Evolutionary conservation across 192 early-diverging fungal species (phyloP).

Genomic region (Funneliformis geosporum): DNA sequence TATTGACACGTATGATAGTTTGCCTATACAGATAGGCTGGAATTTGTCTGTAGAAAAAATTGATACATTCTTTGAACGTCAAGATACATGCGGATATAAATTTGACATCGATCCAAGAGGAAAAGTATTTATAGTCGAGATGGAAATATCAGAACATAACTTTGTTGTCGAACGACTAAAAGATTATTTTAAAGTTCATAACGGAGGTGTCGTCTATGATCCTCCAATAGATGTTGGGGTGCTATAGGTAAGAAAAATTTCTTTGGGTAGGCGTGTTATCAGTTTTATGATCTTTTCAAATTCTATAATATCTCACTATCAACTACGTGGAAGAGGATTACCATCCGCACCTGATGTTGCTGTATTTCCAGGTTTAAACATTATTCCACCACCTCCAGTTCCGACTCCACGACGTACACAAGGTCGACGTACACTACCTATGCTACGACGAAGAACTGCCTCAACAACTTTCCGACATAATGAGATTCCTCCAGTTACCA

Average conservation of each 20-base stretch:
- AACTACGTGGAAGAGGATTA: conserved; percentile 6
- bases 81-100: conserved; percentile 24
- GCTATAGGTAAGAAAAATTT: conserved; percentile 10
- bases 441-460: neutral
- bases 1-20: conserved; percentile 30
- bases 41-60: conserved; percentile 15
- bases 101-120: conserved; percentile 16
- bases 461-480: neutral
- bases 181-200: neutral
- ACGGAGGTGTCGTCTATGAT: neutral
- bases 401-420: neutral
- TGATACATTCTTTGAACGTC: conserved; percentile 23
- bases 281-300: conserved; percentile 9
- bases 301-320: conserved; percentile 16
- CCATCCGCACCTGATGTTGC: neutral
- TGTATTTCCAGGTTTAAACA: neutral
- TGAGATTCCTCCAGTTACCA: conserved; percentile 15
- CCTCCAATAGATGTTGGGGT: conserved; percentile 9
- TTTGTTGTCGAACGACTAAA: neutral
- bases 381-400: conserved; percentile 11
- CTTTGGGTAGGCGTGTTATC: conserved; percentile 15
- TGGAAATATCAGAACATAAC: neutral
- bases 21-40: conserved; percentile 32
- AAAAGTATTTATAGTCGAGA: conserved; percentile 19
- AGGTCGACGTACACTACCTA: too few relatives aligned